Conservation (phyloP, 176 grass and related monocot genomes). For the Tillandsia leiboldiana region DNA sequence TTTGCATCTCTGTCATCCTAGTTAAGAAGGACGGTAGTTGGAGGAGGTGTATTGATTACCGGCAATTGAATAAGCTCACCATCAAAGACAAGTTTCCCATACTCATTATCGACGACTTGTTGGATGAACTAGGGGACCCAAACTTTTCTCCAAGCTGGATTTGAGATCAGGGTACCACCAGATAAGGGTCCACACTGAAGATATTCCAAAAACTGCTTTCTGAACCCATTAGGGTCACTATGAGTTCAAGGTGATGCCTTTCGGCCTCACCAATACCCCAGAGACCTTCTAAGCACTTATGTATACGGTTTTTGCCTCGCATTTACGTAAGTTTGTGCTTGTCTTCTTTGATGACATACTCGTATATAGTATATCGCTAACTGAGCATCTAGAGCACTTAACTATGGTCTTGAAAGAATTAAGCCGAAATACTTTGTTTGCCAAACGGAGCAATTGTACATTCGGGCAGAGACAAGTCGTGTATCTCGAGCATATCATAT, state of each 20-base stretch:
- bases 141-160: background rate
- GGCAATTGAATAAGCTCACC: too few species aligned
- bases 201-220: too few species aligned
- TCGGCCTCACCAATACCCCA: background rate
- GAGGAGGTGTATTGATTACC: too few species aligned
- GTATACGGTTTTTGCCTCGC: background rate
- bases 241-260: too few species aligned
- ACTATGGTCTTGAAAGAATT: background rate
- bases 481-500: background rate
- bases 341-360: slow-evolving; percentile 3
- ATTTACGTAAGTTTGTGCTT: background rate
- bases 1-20: too few species aligned
- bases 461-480: background rate
- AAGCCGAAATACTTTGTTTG: background rate
- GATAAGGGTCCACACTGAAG: too few species aligned
- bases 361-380: background rate
- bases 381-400: too few species aligned
- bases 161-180: too few species aligned
- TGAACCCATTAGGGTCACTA: too few species aligned
- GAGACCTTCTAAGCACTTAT: background rate
- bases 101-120: background rate
- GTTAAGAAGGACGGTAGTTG: too few species aligned
- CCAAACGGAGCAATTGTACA: background rate
- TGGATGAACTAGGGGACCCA: background rate
- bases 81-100: background rate